Percentiles rank a stretch among this genome's conserved stretches.
phyloP scores from a whole-genome alignment of 106 monocot genomes.

The Narthecium ossifragum region DNA sequence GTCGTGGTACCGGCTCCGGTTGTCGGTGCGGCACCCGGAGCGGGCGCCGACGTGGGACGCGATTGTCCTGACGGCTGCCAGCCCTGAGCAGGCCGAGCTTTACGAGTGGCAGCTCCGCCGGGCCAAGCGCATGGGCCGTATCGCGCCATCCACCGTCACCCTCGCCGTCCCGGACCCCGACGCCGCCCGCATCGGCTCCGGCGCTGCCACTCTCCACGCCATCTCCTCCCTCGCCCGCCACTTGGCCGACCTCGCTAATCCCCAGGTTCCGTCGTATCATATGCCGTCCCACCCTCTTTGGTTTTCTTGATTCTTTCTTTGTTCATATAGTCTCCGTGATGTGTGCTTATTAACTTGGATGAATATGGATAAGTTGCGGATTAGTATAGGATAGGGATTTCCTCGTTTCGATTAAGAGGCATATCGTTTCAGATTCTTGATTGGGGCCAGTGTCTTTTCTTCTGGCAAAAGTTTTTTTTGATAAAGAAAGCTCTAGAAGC shows the following conservation, averaged over 20 bases:
- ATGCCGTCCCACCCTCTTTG: no score
- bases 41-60: slow-evolving; percentile 91
- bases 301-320: no score
- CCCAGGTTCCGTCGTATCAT: no score
- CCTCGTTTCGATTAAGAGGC: no score
- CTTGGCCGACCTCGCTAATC: slow-evolving; percentile 24
- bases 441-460: no score
- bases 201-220: slow-evolving; percentile 92
- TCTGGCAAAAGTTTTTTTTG: no score
- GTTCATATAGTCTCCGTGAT: no score
- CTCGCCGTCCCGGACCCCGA: slow-evolving; percentile 87
- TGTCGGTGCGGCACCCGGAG: slow-evolving; percentile 70
- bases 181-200: slow-evolving; percentile 92
- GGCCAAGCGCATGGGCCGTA: slow-evolving; percentile 72
- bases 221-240: slow-evolving; percentile 49
- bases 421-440: no score
- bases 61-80: slow-evolving; percentile 91
- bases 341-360: no score
- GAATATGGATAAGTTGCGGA: no score
- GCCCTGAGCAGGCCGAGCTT: slow-evolving; percentile 89
- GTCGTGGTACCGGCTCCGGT: slow-evolving; percentile 83
- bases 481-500: no score
- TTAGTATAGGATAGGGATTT: no score
- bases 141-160: slow-evolving; percentile 69
- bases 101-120: slow-evolving; percentile 87